Evolutionary conservation across 306 rosid genomes (phyloP).

Genomic region (Cicer pinnatifidum): DNA sequence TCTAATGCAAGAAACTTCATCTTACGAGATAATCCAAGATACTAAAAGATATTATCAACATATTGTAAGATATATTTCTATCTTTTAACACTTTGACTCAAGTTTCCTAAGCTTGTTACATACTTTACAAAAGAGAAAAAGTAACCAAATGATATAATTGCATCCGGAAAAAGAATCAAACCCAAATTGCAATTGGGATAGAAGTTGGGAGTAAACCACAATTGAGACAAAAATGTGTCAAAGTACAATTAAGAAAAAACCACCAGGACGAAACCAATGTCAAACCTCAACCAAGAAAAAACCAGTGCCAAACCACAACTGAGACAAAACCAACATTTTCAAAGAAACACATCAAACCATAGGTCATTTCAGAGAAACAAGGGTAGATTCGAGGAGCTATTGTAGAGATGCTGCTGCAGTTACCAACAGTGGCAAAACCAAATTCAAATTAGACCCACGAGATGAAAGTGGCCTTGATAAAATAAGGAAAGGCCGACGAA

Average conservation of each 20-base stretch:
- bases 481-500: background rate
- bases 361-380: background rate
- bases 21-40: background rate
- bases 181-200: background rate
- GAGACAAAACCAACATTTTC: background rate
- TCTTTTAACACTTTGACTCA: background rate
- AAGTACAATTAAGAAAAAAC: background rate
- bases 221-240: background rate
- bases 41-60: no score
- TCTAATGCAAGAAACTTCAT: background rate
- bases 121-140: background rate
- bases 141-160: background rate
- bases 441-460: background rate
- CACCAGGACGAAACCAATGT: background rate
- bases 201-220: background rate
- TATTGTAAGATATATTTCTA: background rate
- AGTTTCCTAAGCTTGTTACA: background rate
- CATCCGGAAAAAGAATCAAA: background rate
- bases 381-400: background rate
- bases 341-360: background rate
- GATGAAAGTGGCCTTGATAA: background rate
- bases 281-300: background rate
- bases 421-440: background rate
- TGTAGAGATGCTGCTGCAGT: background rate
- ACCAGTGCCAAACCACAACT: background rate